Conservation (phyloP, 306 rosid genomes). For the Vachellia pachyceras region DNA sequence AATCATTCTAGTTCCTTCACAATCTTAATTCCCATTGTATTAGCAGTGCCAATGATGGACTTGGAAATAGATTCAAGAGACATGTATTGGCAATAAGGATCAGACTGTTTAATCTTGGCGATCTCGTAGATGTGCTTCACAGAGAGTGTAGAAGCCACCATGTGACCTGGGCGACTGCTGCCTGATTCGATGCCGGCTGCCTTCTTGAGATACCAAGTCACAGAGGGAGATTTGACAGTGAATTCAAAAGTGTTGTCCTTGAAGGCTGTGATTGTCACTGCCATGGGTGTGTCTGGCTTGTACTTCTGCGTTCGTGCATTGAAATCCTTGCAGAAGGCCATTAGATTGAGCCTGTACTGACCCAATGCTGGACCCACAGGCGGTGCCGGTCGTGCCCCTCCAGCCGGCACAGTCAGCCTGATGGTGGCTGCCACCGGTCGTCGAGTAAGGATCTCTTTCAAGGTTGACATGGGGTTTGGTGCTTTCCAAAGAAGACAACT, state of each 20-base stretch:
- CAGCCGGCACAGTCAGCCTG: slow-evolving; percentile 73
- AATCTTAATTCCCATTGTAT: slow-evolving; percentile 78
- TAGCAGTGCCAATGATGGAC: slow-evolving; percentile 81
- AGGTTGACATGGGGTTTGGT: slow-evolving; percentile 58
- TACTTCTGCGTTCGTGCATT: slow-evolving; percentile 83
- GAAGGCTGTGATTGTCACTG: slow-evolving; percentile 82
- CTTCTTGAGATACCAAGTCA: slow-evolving; percentile 82
- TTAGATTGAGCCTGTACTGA: slow-evolving; percentile 83
- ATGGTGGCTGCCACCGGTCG: slow-evolving; percentile 82
- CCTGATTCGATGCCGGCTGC: slow-evolving; percentile 80
- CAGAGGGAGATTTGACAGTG: slow-evolving; percentile 75
- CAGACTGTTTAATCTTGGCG: slow-evolving; percentile 80
- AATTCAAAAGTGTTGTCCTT: slow-evolving; percentile 92
- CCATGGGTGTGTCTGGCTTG: slow-evolving; percentile 83
- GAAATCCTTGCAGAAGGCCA: slow-evolving; percentile 97
- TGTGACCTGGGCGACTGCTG: slow-evolving; percentile 76
- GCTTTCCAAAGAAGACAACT: neutral
- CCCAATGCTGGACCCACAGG: slow-evolving; percentile 86
- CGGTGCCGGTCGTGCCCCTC: slow-evolving; percentile 73
- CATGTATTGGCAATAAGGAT: slow-evolving; percentile 63
- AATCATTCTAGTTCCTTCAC: slow-evolving; percentile 75
- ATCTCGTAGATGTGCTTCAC: slow-evolving; percentile 82
- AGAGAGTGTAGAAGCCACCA: slow-evolving; percentile 63
- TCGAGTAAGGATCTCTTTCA: slow-evolving; percentile 72
- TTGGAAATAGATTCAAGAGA: slow-evolving; percentile 76